Percentiles rank a stretch among this genome's conserved stretches.
These are phyloP conservation scores for Phialophora verrucosa DNA, from an alignment of 2,329 filamentous ascomycete genomes.

Conservation along the genomic window DNA sequence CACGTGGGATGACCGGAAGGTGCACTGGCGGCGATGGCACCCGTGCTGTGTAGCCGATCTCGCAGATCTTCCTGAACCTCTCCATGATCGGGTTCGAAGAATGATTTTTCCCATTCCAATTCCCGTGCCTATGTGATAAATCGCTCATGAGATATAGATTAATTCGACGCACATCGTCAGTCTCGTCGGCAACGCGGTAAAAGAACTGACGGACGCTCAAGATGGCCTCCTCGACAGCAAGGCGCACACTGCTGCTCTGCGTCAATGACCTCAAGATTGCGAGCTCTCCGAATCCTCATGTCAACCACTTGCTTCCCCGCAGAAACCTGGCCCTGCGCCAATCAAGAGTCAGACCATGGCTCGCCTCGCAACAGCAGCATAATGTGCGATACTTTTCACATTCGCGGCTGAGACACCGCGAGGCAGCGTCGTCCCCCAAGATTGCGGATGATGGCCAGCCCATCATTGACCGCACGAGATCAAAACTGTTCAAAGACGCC, in stretches of 20 bases:
- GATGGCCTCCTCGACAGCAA: slow-evolving; percentile 22
- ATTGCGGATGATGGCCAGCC: slow-evolving; percentile 9
- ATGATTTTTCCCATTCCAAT: slow-evolving; percentile 13
- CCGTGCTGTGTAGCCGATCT: slow-evolving; percentile 4
- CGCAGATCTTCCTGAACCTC: slow-evolving; percentile 4
- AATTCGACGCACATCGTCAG: not conserved
- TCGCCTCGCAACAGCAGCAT: slow-evolving; percentile 15
- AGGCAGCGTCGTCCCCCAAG: slow-evolving; percentile 14
- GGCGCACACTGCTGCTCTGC: slow-evolving; percentile 31
- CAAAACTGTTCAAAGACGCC: slow-evolving; percentile 54
- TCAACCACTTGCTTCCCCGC: slow-evolving; percentile 16
- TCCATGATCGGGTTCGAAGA: slow-evolving; percentile 5
- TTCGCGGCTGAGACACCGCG: slow-evolving; percentile 22
- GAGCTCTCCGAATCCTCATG: slow-evolving; percentile 5
- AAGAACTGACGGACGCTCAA: not conserved
- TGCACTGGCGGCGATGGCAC: not conserved
- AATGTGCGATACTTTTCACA: slow-evolving; percentile 30
- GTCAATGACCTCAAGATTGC: slow-evolving; percentile 27
- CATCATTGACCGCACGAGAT: slow-evolving; percentile 37
- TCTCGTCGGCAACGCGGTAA: not conserved
- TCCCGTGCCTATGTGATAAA: not conserved
- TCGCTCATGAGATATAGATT: slow-evolving; percentile 4
- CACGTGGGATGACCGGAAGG: slow-evolving; percentile 15
- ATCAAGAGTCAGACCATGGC: slow-evolving; percentile 21
- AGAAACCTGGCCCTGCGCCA: slow-evolving; percentile 12